Evolutionary conservation across 176 grass and related monocot genomes (phyloP).

Genomic region (Aechmea fasciata): DNA sequence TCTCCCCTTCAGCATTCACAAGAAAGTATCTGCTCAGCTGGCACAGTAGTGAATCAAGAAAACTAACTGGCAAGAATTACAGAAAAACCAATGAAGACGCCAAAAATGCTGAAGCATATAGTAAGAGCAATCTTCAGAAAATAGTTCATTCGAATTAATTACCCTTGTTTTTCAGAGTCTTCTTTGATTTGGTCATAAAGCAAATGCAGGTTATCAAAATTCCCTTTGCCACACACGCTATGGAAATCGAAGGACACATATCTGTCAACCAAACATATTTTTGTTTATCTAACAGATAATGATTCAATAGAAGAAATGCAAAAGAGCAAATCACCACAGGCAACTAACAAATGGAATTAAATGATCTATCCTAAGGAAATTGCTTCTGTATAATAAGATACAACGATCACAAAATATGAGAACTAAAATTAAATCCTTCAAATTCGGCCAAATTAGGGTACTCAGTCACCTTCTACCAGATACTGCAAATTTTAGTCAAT

Average conservation of each 20-base stretch:
- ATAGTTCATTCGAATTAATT: constrained; percentile 35
- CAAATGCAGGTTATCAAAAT: constrained; percentile 74
- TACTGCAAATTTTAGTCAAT: too few species aligned
- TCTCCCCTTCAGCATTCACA: constrained; percentile 67
- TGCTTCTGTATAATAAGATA: too few species aligned
- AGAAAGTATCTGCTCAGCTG: constrained; percentile 99
- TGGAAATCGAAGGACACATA: constrained; percentile 95
- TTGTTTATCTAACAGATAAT: constrained; percentile 21
- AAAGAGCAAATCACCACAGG: not conserved
- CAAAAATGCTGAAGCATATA: constrained; percentile 6
- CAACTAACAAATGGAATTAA: not conserved
- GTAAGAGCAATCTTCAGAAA: not conserved
- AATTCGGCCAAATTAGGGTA: too few species aligned
- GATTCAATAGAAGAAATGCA: constrained; percentile 10
- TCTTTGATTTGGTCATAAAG: constrained; percentile 74
- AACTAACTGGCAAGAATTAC: constrained; percentile 51
- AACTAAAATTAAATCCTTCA: too few species aligned
- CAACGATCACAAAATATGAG: too few species aligned
- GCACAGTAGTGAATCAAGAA: constrained; percentile 60
- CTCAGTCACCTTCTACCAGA: too few species aligned
- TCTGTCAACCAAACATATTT: constrained; percentile 31
- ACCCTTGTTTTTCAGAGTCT: constrained; percentile 83
- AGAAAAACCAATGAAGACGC: constrained; percentile 24
- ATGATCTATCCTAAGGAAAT: too few species aligned
- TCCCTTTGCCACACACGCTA: constrained; percentile 68